phyloP scores from a whole-genome alignment of 2,329 filamentous ascomycete genomes.

The Arthrobotrys iridis region DNA sequence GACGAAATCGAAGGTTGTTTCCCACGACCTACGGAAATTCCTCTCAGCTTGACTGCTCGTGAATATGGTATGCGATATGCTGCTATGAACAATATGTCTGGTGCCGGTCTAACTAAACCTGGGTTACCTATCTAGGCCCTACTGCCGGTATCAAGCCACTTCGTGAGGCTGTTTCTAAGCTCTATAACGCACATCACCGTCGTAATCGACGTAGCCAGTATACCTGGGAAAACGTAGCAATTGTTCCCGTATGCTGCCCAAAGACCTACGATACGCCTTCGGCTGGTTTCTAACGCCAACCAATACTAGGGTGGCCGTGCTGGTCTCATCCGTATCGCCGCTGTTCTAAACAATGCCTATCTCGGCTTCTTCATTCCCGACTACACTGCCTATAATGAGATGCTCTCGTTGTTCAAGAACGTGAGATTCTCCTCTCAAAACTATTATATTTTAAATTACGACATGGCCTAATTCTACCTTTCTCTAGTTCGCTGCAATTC shows the following conservation, averaged over 20 bases:
- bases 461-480: slow-evolving; percentile 58
- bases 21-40: slow-evolving; percentile 78
- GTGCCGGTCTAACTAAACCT: background rate
- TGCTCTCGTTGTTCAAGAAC: slow-evolving; percentile 94
- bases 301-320: slow-evolving; percentile 75
- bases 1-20: slow-evolving; percentile 93
- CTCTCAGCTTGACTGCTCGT: slow-evolving; percentile 78
- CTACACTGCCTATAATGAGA: slow-evolving; percentile 97
- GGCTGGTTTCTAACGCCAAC: background rate
- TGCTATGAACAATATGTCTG: background rate
- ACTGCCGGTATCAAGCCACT: slow-evolving; percentile 93
- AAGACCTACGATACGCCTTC: background rate
- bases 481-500: slow-evolving; percentile 81
- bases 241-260: slow-evolving; percentile 71
- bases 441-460: background rate
- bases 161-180: slow-evolving; percentile 83
- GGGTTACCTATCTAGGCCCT: slow-evolving; percentile 69
- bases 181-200: slow-evolving; percentile 94
- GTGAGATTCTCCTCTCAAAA: slow-evolving; percentile 62
- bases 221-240: slow-evolving; percentile 96
- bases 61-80: slow-evolving; percentile 74
- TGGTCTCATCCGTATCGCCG: slow-evolving; percentile 91
- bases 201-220: slow-evolving; percentile 88
- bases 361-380: slow-evolving; percentile 93
- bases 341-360: slow-evolving; percentile 90